Conservation (phyloP, 768 basidiomycete species). For the Lactarius tabidus region DNA sequence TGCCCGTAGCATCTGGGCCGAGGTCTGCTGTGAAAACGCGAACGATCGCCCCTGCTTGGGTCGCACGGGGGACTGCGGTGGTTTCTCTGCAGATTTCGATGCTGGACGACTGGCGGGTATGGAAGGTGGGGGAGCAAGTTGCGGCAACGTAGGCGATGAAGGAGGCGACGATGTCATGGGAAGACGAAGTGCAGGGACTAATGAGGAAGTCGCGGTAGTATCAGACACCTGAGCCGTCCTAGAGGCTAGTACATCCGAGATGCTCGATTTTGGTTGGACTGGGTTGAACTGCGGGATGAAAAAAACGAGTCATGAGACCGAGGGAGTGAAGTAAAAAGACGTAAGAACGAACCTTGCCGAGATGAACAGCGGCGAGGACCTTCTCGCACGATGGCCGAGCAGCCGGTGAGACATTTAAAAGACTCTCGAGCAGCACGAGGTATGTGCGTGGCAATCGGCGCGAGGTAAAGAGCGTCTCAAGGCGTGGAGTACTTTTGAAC, state of each 20-base stretch:
- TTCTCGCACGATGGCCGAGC: constrained; percentile 70
- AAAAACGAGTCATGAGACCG: not conserved
- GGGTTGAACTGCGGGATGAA: constrained; percentile 11
- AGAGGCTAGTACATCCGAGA: constrained; percentile 16
- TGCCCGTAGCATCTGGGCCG: not conserved
- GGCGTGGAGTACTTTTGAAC: constrained; percentile 50
- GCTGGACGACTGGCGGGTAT: not conserved
- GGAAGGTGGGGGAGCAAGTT: constrained; percentile 24
- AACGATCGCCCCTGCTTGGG: constrained; percentile 3
- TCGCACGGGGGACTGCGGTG: not conserved
- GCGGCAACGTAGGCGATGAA: constrained; percentile 3
- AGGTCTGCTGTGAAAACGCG: not conserved
- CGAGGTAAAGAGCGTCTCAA: constrained; percentile 57
- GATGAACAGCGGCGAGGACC: constrained; percentile 61
- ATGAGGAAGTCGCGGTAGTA: constrained; percentile 14
- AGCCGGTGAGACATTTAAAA: constrained; percentile 58
- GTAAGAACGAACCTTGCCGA: constrained; percentile 62
- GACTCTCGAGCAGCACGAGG: constrained; percentile 65
- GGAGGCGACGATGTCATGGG: not conserved
- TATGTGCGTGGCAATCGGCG: constrained; percentile 71
- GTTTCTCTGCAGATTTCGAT: not conserved
- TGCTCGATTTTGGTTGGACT: constrained; percentile 13
- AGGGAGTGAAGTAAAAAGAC: not conserved
- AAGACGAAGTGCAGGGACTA: constrained; percentile 19
- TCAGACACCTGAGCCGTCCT: constrained; percentile 12